phyloP scores from a whole-genome alignment of 2,329 filamentous ascomycete genomes.

The Fusarium mundagurra region DNA sequence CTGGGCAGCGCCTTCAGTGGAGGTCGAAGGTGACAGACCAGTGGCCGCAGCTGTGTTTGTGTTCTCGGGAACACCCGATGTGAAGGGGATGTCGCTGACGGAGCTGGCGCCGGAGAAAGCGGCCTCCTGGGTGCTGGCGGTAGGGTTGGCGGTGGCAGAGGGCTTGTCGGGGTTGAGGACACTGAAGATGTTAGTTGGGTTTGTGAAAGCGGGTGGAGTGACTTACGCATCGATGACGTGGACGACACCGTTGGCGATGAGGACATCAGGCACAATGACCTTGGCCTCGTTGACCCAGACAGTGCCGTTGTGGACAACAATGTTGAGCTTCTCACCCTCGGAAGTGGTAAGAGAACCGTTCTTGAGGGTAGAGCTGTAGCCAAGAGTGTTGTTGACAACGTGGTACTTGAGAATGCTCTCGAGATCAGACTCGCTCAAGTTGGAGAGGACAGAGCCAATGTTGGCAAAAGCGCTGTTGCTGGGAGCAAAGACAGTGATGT shows the following conservation, averaged over 20 bases:
- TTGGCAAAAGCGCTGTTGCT: slow-evolving; percentile 66
- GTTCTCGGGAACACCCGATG: slow-evolving; percentile 55
- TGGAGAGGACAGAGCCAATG: slow-evolving; percentile 60
- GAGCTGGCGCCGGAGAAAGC: slow-evolving; percentile 64
- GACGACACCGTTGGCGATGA: slow-evolving; percentile 65
- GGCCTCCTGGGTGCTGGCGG: slow-evolving; percentile 52
- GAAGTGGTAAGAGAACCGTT: slow-evolving; percentile 29
- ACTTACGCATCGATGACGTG: slow-evolving; percentile 67
- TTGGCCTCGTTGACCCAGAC: slow-evolving; percentile 52
- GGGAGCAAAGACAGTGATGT: slow-evolving; percentile 70
- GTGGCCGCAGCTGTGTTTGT: slow-evolving; percentile 22
- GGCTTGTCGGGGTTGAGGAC: slow-evolving; percentile 55
- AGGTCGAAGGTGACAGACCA: slow-evolving; percentile 23
- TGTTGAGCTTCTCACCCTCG: slow-evolving; percentile 51
- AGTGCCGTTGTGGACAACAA: slow-evolving; percentile 54
- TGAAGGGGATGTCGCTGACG: slow-evolving; percentile 62
- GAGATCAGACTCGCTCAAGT: slow-evolving; percentile 57
- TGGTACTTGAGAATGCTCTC: slow-evolving; percentile 68
- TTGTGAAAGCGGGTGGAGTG: not conserved
- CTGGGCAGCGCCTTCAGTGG: slow-evolving; percentile 33
- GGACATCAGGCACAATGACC: slow-evolving; percentile 58
- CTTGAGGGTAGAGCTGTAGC: slow-evolving; percentile 45
- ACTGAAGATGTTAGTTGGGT: slow-evolving; percentile 51
- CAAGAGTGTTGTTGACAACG: slow-evolving; percentile 63
- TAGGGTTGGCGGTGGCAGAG: slow-evolving; percentile 47